Percentiles rank a stretch among this genome's conserved stretches.
phyloP scores from a whole-genome alignment of 2,329 filamentous ascomycete species.

The Calonectria hawksworthii region DNA sequence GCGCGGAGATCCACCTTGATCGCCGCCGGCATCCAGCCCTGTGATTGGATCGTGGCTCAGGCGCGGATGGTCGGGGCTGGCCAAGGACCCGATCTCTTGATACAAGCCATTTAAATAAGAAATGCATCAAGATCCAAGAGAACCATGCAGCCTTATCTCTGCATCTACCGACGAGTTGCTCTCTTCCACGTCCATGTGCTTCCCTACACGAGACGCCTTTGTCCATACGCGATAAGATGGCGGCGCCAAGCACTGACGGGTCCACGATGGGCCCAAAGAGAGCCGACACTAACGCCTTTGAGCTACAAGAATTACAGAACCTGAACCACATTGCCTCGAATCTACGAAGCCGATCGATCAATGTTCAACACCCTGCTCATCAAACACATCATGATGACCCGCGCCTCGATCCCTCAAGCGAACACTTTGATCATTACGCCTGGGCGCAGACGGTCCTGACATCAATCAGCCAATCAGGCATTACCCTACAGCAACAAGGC shows the following conservation, averaged over 20 bases:
- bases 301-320: background rate
- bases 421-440: constrained; percentile 3
- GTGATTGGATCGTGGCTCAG: background rate
- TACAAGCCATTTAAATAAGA: constrained; percentile 4
- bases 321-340: constrained; percentile 3
- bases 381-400: background rate
- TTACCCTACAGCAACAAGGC: background rate
- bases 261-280: background rate
- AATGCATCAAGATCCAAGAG: background rate
- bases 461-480: background rate
- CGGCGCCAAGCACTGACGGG: background rate
- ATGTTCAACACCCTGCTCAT: background rate
- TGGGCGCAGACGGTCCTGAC: background rate
- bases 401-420: background rate
- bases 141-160: background rate
- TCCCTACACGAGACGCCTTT: background rate
- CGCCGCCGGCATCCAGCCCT: background rate
- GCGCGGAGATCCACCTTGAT: background rate
- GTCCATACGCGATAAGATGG: background rate
- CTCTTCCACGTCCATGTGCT: background rate
- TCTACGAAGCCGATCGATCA: background rate
- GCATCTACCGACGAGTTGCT: background rate
- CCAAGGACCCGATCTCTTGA: background rate
- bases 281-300: background rate
- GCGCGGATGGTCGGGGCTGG: background rate